Conservation (phyloP, 441 rosid species). For the Eutrema salsugineum region DNA sequence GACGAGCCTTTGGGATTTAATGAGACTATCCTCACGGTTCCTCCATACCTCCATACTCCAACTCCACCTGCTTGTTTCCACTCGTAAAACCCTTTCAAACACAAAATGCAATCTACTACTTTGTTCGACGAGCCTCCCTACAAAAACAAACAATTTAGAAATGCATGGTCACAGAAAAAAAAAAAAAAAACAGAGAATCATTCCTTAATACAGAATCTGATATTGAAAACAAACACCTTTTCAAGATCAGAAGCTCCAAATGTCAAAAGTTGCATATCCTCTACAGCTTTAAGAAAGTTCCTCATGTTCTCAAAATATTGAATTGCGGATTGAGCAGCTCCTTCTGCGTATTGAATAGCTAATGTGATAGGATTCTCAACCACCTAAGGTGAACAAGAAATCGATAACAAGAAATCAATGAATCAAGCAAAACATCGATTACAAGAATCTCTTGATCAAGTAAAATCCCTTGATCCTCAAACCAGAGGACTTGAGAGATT, state of each 20-base stretch:
- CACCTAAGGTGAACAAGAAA: constrained; percentile 41
- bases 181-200: no score
- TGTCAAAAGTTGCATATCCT: constrained; percentile 89
- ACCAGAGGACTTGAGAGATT: neutral
- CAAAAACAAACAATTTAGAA: neutral
- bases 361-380: constrained; percentile 69
- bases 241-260: constrained; percentile 95
- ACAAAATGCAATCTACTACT: constrained; percentile 97
- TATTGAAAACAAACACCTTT: constrained; percentile 45
- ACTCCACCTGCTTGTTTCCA: constrained; percentile 96
- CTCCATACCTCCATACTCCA: constrained; percentile 97
- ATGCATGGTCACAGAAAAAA: no score
- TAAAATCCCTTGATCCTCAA: neutral
- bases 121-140: constrained; percentile 95
- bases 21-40: constrained; percentile 83
- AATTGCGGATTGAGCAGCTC: constrained; percentile 95
- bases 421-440: neutral
- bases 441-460: neutral
- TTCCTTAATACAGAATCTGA: neutral
- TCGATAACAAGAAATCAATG: neutral
- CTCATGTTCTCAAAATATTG: constrained; percentile 98
- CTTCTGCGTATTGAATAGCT: constrained; percentile 72
- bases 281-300: constrained; percentile 87
- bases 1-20: constrained; percentile 63
- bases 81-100: constrained; percentile 88